Evolutionary conservation across 768 basidiomycete species (phyloP), one percentile per base, ranked within the genome.

Genomic region (Pulveroboletus sp.): DNA sequence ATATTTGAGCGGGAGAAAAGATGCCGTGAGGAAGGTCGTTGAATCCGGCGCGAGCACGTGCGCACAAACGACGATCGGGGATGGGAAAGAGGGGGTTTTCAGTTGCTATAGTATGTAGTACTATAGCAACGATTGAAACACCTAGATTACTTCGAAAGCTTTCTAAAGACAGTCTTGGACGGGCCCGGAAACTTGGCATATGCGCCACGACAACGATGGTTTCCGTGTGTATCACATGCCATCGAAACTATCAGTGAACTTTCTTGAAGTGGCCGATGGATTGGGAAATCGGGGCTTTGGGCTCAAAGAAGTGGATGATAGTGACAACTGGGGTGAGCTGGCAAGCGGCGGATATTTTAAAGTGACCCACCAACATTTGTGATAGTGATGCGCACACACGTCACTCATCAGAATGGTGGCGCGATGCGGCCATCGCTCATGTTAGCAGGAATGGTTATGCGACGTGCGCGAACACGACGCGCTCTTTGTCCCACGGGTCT

Each of bases 401-500:
- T n/a, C 43, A 32, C 18, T 14, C 3, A 21, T 1, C 10, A 7
- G 6, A 33, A 44, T 11, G 15, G 18, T 36, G 38, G 26, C 24
- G 14, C 42, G 14, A 8, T 30, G 28, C 27, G 21, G 37, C 18
- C 1, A 24, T 44, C 38, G 49, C 28, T 27, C n/a, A 17, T 30
- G 38, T 24, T n/a, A 15, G 21, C 43, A 33, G 2, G 13, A 21
- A 33, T 15, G 36, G 8, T 74, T 66, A 73, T 58, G 67, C 49
- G 51, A n/a, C 67, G 62, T 63, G 73, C 21, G 74, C 85, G 54
- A 88, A 64, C 14, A 93, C 84, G 42, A 85, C 82, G 54, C 92
- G 79, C 51, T 84, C 76, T 56, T 78, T 80, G 41, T 80, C 82
- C 83, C 84, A 94, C 53, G 84, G 86, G 68, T 94, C 93, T 52